Conservation (phyloP, 139 green algal genomes). For the Chlamydomonas sp. region DNA sequence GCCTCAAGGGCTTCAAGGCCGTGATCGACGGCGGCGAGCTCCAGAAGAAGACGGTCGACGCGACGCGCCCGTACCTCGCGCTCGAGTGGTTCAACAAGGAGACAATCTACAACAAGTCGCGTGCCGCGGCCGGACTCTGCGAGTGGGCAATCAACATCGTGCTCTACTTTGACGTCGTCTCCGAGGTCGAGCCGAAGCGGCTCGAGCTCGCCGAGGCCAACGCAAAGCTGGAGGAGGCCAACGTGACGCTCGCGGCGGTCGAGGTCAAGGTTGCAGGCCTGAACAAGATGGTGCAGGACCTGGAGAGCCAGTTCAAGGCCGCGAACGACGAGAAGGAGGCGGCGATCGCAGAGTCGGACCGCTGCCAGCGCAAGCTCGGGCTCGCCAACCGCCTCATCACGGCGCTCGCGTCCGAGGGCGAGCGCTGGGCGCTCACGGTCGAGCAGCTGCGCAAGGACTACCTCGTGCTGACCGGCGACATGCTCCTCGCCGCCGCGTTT, state of each 20-base stretch:
- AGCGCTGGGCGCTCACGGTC: constrained; percentile 71
- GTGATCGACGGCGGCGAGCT: constrained; percentile 79
- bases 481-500: constrained; percentile 65
- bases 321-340: constrained; percentile 74
- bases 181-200: constrained; percentile 75
- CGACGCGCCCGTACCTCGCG: constrained; percentile 62
- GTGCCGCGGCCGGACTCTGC: constrained; percentile 77
- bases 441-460: constrained; percentile 67
- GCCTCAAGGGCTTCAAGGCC: constrained; percentile 77
- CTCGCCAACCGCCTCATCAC: constrained; percentile 82
- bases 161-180: constrained; percentile 81
- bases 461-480: constrained; percentile 64
- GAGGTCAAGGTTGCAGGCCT: constrained; percentile 62
- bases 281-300: constrained; percentile 64
- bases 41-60: constrained; percentile 68
- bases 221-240: constrained; percentile 68
- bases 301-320: constrained; percentile 70
- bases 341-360: constrained; percentile 65
- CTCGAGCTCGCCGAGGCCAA: constrained; percentile 78
- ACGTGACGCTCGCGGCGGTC: constrained; percentile 51
- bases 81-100: constrained; percentile 80
- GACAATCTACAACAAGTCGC: constrained; percentile 77
- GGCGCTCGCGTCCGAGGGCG: constrained; percentile 66
- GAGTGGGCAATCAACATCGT: constrained; percentile 88
- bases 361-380: constrained; percentile 70